These are phyloP conservation scores for Kwoniella heveanensis DNA, from an alignment of 768 basidiomycete genomes.

Conservation along the genomic window DNA sequence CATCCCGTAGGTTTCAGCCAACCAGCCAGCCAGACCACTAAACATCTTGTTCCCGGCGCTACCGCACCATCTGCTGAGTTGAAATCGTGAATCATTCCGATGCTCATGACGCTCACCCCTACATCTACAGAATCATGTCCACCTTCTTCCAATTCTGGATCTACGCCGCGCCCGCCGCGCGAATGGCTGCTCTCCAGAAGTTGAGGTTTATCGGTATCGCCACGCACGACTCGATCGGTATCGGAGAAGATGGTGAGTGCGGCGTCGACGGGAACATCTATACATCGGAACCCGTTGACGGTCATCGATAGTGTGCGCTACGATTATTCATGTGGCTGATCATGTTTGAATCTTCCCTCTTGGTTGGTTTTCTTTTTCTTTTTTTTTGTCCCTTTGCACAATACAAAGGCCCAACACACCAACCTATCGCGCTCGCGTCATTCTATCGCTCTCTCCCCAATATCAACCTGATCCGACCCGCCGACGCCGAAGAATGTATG, in stretches of 20 bases:
- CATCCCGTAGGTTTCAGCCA: conserved; percentile 41
- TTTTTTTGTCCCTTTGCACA: background rate
- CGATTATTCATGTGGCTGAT: no score
- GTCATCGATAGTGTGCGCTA: no score
- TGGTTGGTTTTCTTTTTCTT: no score
- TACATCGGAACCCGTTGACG: no score
- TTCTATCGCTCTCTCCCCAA: conserved; percentile 51
- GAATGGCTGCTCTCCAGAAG: conserved; percentile 50
- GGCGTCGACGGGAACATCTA: no score
- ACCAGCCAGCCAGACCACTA: conserved; percentile 7
- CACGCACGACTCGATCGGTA: conserved; percentile 53
- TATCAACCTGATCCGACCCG: conserved; percentile 51
- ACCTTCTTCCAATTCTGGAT: conserved; percentile 56
- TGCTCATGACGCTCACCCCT: no score
- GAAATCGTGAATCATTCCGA: background rate
- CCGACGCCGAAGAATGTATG: conserved; percentile 53
- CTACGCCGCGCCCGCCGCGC: conserved; percentile 53
- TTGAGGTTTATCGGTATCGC: conserved; percentile 55
- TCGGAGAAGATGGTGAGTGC: conserved; percentile 52
- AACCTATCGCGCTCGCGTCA: conserved; percentile 45
- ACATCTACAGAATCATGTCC: conserved; percentile 38
- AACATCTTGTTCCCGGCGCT: no score
- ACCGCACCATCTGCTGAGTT: no score
- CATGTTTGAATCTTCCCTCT: no score
- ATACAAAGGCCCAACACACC: conserved; percentile 54